phyloP scores from a whole-genome alignment of 176 grass and related monocot species.

The Carex kokanica region DNA sequence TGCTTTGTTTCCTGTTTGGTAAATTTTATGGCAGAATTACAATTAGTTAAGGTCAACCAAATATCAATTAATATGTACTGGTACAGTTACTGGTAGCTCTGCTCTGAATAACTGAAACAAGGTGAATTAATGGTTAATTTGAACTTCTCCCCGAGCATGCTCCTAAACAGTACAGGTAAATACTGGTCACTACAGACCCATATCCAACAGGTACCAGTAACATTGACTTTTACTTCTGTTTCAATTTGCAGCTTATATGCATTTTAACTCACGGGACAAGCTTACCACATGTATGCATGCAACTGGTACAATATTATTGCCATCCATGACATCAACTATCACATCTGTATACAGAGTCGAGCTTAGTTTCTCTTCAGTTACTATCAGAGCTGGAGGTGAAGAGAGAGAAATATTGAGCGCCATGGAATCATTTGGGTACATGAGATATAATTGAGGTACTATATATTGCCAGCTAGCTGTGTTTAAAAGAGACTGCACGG shows the following conservation, averaged over 20 bases:
- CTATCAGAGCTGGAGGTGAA: constrained; percentile 60
- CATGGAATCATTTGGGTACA: constrained; percentile 92
- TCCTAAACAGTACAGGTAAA: neutral
- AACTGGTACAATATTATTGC: constrained; percentile 54
- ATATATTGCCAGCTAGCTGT: constrained; percentile 85
- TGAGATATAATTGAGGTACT: constrained; percentile 77
- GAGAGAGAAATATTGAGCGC: constrained; percentile 74
- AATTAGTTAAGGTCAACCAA: neutral
- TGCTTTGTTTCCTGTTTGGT: neutral
- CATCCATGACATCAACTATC: constrained; percentile 74
- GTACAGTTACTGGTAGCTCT: neutral
- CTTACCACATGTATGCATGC: constrained; percentile 92
- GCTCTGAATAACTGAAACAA: neutral
- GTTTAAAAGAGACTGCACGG: constrained; percentile 80
- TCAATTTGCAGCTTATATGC: neutral
- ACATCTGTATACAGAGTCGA: constrained; percentile 59
- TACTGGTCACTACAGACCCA: neutral
- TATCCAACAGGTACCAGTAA: neutral
- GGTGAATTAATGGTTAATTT: neutral
- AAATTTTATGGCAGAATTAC: neutral
- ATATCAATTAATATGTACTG: neutral
- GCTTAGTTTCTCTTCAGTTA: constrained; percentile 62
- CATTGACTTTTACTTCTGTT: neutral
- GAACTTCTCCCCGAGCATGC: neutral
- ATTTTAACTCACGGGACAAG: constrained; percentile 1